Evolutionary conservation across 2,329 filamentous ascomycete genomes (phyloP).

Genomic region (Colletotrichum karsti): DNA sequence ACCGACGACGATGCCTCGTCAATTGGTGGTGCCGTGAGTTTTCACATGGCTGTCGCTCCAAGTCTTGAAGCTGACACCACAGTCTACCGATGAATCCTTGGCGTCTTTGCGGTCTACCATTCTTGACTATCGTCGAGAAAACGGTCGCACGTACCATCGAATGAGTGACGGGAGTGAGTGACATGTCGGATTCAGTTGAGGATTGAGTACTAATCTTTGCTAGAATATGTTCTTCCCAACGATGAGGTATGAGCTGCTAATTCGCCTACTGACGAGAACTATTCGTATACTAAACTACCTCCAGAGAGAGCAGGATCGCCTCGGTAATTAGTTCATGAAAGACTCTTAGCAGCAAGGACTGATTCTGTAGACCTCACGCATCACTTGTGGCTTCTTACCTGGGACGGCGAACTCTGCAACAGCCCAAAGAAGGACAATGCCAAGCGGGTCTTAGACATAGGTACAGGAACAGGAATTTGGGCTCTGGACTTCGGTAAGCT

Average conservation of each 20-base stretch:
- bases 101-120: conserved; percentile 22
- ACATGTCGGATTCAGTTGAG: background rate
- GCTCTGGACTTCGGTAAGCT: conserved; percentile 29
- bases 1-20: background rate
- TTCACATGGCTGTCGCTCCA: background rate
- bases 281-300: background rate
- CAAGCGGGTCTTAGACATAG: conserved; percentile 31
- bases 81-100: background rate
- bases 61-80: background rate
- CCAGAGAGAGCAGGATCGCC: conserved; percentile 36
- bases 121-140: conserved; percentile 14
- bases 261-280: background rate
- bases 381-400: conserved; percentile 41
- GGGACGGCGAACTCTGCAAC: conserved; percentile 38
- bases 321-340: background rate
- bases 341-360: no score
- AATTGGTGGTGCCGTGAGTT: background rate
- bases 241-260: conserved; percentile 29
- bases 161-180: conserved; percentile 35
- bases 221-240: conserved; percentile 37
- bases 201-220: background rate
- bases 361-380: conserved; percentile 42
- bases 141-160: conserved; percentile 27
- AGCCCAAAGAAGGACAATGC: conserved; percentile 34
- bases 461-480: conserved; percentile 27